Evolutionary conservation across 352 stramenopile genomes (phyloP).

Genomic region (Proteromonas lacertae): DNA sequence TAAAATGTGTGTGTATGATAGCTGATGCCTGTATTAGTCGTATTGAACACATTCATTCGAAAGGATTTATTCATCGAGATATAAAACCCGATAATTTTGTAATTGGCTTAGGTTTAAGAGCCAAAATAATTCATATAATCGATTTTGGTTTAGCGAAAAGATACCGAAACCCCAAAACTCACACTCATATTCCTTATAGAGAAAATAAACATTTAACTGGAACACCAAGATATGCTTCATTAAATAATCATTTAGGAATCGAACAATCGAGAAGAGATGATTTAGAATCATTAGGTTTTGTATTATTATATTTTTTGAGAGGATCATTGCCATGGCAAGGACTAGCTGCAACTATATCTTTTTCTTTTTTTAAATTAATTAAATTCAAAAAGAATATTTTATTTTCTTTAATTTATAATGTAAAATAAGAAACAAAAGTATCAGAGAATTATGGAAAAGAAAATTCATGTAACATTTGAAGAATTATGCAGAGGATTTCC

Average conservation of each 20-base stretch:
- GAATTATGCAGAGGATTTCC: slow-evolving; percentile 4
- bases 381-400: neutral
- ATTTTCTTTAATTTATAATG: no score
- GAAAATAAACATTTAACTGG: slow-evolving; percentile 19
- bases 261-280: no score
- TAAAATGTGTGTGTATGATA: slow-evolving; percentile 82
- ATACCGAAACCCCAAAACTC: slow-evolving; percentile 40
- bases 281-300: slow-evolving; percentile 21
- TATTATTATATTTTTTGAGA: slow-evolving; percentile 19
- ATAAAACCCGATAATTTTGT: slow-evolving; percentile 54
- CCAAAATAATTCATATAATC: slow-evolving; percentile 22
- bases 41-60: slow-evolving; percentile 40
- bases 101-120: slow-evolving; percentile 14
- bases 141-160: slow-evolving; percentile 53
- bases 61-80: slow-evolving; percentile 51
- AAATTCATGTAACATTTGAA: slow-evolving; percentile 9
- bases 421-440: slow-evolving; percentile 29
- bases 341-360: slow-evolving; percentile 5
- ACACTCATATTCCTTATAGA: slow-evolving; percentile 50
- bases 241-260: slow-evolving; percentile 24
- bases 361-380: neutral
- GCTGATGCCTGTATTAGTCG: slow-evolving; percentile 37
- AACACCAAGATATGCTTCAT: slow-evolving; percentile 19
- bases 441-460: slow-evolving; percentile 22
- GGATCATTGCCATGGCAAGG: slow-evolving; percentile 23